Evolutionary conservation across 768 basidiomycete genomes (phyloP).

Genomic region (Neoboletus brunneissimus): DNA sequence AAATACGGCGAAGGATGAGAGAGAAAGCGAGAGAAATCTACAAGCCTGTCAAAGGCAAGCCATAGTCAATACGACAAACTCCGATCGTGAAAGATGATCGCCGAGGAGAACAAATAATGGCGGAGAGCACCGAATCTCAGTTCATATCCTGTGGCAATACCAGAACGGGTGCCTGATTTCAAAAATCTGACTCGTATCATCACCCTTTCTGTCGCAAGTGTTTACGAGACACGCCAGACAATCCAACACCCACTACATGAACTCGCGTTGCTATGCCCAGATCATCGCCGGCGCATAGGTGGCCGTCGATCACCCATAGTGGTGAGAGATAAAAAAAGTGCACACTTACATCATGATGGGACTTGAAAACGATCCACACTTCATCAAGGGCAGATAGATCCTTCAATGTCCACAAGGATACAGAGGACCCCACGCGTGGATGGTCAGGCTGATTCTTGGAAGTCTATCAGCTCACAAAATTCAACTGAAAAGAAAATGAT

Average conservation of each 20-base stretch:
- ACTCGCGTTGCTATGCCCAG: neutral
- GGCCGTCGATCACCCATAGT: neutral
- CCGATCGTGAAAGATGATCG: constrained; percentile 14
- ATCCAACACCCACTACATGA: neutral
- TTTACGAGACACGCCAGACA: neutral
- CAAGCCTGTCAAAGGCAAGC: constrained; percentile 43
- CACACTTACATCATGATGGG: constrained; percentile 58
- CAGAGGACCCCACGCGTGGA: constrained; percentile 25
- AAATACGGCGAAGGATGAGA: constrained; percentile 43
- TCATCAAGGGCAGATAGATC: constrained; percentile 36
- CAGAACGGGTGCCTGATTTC: constrained; percentile 18
- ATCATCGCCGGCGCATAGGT: constrained; percentile 3
- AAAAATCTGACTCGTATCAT: constrained; percentile 20
- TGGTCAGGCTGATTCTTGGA: constrained; percentile 14
- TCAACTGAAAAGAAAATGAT: neutral
- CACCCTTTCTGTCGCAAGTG: constrained; percentile 2
- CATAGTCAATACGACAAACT: constrained; percentile 20
- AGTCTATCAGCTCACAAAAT: constrained; percentile 7
- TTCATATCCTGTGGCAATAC: neutral
- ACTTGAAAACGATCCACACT: constrained; percentile 56
- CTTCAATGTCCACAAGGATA: constrained; percentile 49
- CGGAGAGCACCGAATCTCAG: constrained; percentile 1
- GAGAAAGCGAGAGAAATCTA: constrained; percentile 50
- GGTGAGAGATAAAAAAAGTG: neutral
- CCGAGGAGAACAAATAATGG: constrained; percentile 12